Evolutionary conservation across 2,329 filamentous ascomycete genomes (phyloP), one percentile per base, ranked within the genome.

Genomic region (Anisogramma anomala): DNA sequence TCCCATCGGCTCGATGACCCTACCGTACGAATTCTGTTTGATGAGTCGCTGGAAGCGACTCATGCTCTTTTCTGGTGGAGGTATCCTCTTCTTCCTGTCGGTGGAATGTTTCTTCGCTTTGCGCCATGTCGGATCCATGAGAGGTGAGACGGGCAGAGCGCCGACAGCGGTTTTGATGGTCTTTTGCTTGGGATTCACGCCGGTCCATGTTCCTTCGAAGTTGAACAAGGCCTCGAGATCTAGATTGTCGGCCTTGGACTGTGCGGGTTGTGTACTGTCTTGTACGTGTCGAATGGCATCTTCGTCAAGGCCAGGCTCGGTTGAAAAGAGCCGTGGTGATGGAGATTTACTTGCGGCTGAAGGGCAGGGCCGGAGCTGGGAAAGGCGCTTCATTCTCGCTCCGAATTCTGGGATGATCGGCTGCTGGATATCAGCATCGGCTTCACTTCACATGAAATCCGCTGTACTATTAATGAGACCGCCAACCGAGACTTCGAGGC

Each of bases 11-110:
- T 31, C 8, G 13, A 10, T 20, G 10, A 9, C 39, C 62, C 22
- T 62, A 82, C 79, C 82, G 50, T 74, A 85, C 2, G 78, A 66
- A 49, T 83, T 87, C 27, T 66, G 66, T 22, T 62, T 63, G 2
- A 86, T 60, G 44, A 73, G 69, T 42, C 64, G 66, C 52, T 79
- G 74, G 45, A 84, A 73, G 2, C 52, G 53, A 26, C 46, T 53
- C 23, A 48, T n/a, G n/a, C n/a, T 30, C 3, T 28, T 20, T 0
- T 63, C 57, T 17, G 58, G 50, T 5, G 55, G 53, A 15, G 58
- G 55, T 33, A 53, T 26, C 43, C 60, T 59, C 0, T 55, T 51
- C 43, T 66, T 66, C 32, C 58, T 65, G 46, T 61, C 69, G 11
- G 64, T 9, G 22, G 9, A 5, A 9, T 6, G 62, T 28, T 62